phyloP scores from a whole-genome alignment of 345 rosid genomes.

The Pistacia atlantica region DNA sequence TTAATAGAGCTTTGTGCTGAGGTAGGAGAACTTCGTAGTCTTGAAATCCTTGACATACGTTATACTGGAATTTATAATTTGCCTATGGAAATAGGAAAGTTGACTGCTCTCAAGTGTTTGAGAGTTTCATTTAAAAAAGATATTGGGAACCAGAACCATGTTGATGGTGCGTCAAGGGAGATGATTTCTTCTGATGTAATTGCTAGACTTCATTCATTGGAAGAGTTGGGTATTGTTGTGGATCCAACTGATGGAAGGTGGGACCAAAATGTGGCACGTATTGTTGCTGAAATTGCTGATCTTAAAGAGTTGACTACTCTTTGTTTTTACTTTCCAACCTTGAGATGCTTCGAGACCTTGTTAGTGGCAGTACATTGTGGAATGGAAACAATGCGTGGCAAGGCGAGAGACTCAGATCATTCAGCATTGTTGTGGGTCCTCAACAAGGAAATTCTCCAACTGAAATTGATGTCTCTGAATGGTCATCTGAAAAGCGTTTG shows the following conservation, averaged over 20 bases:
- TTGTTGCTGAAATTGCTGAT: neutral
- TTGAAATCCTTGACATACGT: conserved; percentile 31
- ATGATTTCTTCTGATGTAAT: conserved; percentile 17
- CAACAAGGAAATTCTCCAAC: neutral
- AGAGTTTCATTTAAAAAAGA: conserved; percentile 18
- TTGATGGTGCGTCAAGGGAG: neutral
- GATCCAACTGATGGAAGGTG: conserved; percentile 7
- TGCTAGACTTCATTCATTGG: conserved; percentile 13
- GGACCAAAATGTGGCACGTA: neutral
- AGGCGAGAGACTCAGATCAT: too few relatives aligned
- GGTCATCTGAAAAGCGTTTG: conserved; percentile 18
- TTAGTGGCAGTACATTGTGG: conserved; percentile 9
- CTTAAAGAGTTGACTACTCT: conserved; percentile 21
- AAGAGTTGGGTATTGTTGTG: conserved; percentile 29
- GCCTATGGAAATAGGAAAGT: conserved; percentile 17
- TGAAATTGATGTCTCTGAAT: conserved; percentile 7
- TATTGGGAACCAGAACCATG: conserved; percentile 12
- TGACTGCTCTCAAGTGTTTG: conserved; percentile 25
- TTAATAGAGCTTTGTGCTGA: conserved; percentile 11
- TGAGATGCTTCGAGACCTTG: conserved; percentile 4
- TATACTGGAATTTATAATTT: conserved; percentile 13
- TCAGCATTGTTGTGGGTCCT: conserved; percentile 13
- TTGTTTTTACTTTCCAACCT: conserved; percentile 24
- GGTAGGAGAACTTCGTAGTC: conserved; percentile 1
- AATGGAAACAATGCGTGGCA: neutral